These are phyloP conservation scores for Amesomyces nigricolor DNA, from an alignment of 2,329 filamentous ascomycete species.

Conservation along the genomic window DNA sequence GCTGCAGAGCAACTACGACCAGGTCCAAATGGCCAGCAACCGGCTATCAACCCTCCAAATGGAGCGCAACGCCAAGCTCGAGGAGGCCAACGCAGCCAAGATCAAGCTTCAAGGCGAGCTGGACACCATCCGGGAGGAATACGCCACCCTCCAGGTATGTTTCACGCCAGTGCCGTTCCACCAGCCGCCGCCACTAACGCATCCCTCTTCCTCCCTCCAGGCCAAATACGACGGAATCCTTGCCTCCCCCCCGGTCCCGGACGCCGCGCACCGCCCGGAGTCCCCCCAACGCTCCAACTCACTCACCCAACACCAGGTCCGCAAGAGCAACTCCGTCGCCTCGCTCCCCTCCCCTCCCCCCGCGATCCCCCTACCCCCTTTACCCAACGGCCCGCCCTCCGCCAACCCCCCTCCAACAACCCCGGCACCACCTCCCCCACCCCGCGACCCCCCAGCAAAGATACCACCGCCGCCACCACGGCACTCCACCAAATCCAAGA, in stretches of 20 bases:
- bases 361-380: constrained; percentile 88
- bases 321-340: constrained; percentile 76
- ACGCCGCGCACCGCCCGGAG: constrained; percentile 28
- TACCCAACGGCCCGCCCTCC: constrained; percentile 49
- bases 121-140: constrained; percentile 61
- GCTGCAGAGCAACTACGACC: constrained; percentile 89
- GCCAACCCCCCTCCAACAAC: constrained; percentile 30
- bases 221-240: constrained; percentile 54
- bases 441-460: constrained; percentile 74
- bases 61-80: constrained; percentile 67
- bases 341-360: constrained; percentile 91
- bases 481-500: constrained; percentile 72
- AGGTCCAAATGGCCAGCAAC: constrained; percentile 79
- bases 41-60: constrained; percentile 75
- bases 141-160: constrained; percentile 70
- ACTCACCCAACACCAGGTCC: constrained; percentile 57
- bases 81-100: constrained; percentile 67
- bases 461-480: constrained; percentile 40
- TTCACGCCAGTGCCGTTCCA: not conserved
- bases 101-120: constrained; percentile 61
- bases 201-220: constrained; percentile 32
- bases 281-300: constrained; percentile 54
- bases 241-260: constrained; percentile 24
- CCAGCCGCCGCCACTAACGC: constrained; percentile 9
- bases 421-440: constrained; percentile 46